Conservation (phyloP, 495 filamentous ascomycete species). For the Hypoxylon cercidicola region DNA sequence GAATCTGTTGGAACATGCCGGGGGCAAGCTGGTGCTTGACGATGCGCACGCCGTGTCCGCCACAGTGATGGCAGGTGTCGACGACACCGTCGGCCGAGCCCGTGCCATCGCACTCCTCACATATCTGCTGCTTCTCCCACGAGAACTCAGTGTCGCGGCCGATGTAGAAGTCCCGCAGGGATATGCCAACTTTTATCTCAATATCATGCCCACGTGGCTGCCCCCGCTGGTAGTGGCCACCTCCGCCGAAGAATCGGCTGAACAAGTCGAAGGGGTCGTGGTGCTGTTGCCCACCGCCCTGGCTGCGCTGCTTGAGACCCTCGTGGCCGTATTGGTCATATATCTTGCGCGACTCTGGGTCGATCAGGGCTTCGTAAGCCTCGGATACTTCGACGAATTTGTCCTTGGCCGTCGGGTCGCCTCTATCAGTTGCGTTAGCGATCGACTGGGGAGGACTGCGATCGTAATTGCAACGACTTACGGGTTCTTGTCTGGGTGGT, state of each 20-base stretch:
- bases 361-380: conserved; percentile 93
- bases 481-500: conserved; percentile 99
- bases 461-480: conserved; percentile 55
- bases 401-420: conserved; percentile 80
- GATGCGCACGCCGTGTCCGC: conserved; percentile 80
- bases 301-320: conserved; percentile 83
- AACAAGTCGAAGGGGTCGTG: conserved; percentile 98
- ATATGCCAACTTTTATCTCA: conserved; percentile 85
- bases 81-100: conserved; percentile 85
- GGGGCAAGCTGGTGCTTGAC: conserved; percentile 92
- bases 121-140: conserved; percentile 94
- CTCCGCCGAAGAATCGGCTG: conserved; percentile 95
- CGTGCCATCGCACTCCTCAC: conserved; percentile 88
- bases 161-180: conserved; percentile 93
- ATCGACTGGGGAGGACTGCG: neutral
- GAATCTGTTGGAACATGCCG: conserved; percentile 97
- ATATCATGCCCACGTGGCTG: conserved; percentile 88
- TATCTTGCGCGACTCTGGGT: conserved; percentile 81
- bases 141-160: conserved; percentile 85
- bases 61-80: conserved; percentile 78
- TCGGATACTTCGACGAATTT: conserved; percentile 97
- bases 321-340: conserved; percentile 98
- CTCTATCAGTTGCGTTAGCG: conserved; percentile 56
- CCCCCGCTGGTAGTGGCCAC: conserved; percentile 78
- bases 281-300: conserved; percentile 69